Percentiles rank a stretch among this genome's conserved stretches.
Conservation (phyloP, 2,329 filamentous ascomycete species). For the Cryphonectria nitschkei region DNA sequence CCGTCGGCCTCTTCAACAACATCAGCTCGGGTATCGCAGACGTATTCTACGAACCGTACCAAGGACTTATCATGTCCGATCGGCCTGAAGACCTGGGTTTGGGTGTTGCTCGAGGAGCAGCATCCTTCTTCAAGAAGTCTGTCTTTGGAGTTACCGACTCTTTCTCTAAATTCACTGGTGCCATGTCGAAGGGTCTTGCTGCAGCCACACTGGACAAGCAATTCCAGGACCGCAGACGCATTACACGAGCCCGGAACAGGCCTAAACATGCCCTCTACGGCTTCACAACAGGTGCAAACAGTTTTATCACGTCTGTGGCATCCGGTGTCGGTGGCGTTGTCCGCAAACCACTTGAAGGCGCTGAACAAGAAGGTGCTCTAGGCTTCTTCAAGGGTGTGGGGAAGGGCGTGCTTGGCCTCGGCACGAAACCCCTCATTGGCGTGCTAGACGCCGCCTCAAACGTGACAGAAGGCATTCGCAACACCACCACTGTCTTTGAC, state of each 20-base stretch:
- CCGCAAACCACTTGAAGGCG: conserved; percentile 90
- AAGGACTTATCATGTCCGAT: conserved; percentile 93
- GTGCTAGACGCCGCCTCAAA: conserved; percentile 97
- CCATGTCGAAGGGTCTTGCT: conserved; percentile 93
- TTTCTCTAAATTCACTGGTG: conserved; percentile 96
- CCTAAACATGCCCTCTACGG: conserved; percentile 98
- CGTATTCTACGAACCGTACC: conserved; percentile 99
- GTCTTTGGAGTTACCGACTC: conserved; percentile 97
- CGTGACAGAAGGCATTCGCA: conserved; percentile 94
- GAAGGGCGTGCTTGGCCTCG: conserved; percentile 91
- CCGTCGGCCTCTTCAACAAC: conserved; percentile 97
- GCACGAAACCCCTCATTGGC: conserved; percentile 95
- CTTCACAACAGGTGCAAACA: conserved; percentile 93
- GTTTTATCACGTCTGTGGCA: conserved; percentile 87
- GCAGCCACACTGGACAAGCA: conserved; percentile 97
- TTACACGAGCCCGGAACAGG: conserved; percentile 88
- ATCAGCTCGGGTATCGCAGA: conserved; percentile 96
- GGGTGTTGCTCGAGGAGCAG: conserved; percentile 94
- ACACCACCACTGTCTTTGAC: conserved; percentile 98
- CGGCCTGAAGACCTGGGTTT: conserved; percentile 92
- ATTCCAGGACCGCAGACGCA: conserved; percentile 94
- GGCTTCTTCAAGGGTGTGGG: conserved; percentile 98
- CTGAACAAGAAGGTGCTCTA: conserved; percentile 89
- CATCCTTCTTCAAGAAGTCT: conserved; percentile 97
- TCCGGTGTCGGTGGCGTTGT: conserved; percentile 93